These are phyloP conservation scores for Aspergillus proliferans DNA, from an alignment of 2,329 filamentous ascomycete genomes.

Conservation along the genomic window DNA sequence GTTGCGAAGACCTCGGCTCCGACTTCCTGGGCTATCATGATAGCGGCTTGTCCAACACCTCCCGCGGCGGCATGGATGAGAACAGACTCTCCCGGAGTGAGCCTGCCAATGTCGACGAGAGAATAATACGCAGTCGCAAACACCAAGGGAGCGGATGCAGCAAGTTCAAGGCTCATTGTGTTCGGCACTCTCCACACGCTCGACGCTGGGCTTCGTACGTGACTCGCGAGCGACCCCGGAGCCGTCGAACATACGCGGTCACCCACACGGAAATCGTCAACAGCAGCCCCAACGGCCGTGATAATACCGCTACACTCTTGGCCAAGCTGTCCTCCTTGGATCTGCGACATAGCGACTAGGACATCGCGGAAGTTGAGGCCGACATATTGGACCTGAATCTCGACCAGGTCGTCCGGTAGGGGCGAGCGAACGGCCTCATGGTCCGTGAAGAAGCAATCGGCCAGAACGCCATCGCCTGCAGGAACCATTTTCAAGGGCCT, in stretches of 20 bases:
- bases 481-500: slow-evolving; percentile 19
- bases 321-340: slow-evolving; percentile 24
- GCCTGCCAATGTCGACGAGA: slow-evolving; percentile 13
- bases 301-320: slow-evolving; percentile 31
- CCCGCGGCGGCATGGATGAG: slow-evolving; percentile 24
- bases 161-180: slow-evolving; percentile 15
- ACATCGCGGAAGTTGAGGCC: slow-evolving; percentile 34
- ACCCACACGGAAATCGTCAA: slow-evolving; percentile 23
- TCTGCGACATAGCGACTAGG: slow-evolving; percentile 31
- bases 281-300: slow-evolving; percentile 23
- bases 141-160: slow-evolving; percentile 15
- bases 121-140: slow-evolving; percentile 19
- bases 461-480: slow-evolving; percentile 15
- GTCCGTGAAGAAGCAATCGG: slow-evolving; percentile 20
- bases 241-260: slow-evolving; percentile 30
- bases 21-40: slow-evolving; percentile 18
- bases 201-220: slow-evolving; percentile 20
- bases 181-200: slow-evolving; percentile 15
- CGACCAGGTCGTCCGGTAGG: slow-evolving; percentile 21
- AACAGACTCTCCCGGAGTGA: slow-evolving; percentile 15
- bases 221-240: slow-evolving; percentile 25
- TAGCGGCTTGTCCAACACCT: slow-evolving; percentile 23
- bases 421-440: slow-evolving; percentile 6
- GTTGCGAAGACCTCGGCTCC: slow-evolving; percentile 21
- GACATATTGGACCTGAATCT: slow-evolving; percentile 30